Evolutionary conservation across 140 eudicot species (phyloP).

Genomic region (Oenanthe javanica): DNA sequence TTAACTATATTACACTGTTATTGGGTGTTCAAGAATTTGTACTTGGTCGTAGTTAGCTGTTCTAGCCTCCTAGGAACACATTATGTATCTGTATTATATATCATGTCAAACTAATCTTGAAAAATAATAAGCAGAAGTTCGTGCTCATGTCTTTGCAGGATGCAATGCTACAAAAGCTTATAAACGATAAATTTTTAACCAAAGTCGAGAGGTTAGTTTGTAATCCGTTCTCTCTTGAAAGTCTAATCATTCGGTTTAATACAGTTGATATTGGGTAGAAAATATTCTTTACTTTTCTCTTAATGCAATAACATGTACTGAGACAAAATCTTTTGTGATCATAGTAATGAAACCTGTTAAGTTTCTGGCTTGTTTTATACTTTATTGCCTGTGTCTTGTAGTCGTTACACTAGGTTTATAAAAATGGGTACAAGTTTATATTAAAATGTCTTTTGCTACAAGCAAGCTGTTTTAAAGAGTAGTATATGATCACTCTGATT

Average conservation of each 20-base stretch:
- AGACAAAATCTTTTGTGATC: neutral
- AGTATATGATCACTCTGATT: neutral
- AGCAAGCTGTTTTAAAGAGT: neutral
- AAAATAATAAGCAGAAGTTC: neutral
- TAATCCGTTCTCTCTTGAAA: conserved; percentile 1
- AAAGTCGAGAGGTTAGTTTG: conserved; percentile 69
- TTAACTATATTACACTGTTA: neutral
- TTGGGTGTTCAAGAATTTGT: neutral
- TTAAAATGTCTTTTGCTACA: neutral
- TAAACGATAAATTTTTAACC: conserved; percentile 51
- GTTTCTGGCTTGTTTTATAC: neutral
- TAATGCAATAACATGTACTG: neutral
- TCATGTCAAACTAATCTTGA: neutral
- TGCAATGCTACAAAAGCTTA: conserved; percentile 78
- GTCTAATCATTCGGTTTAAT: neutral
- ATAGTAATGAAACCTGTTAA: neutral
- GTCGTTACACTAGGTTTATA: neutral
- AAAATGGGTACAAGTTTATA: neutral
- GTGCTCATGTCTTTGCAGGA: conserved; percentile 51
- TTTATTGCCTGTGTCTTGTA: neutral
- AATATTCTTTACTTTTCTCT: neutral
- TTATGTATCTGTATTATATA: neutral
- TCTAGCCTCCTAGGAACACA: neutral
- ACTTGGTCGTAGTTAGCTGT: neutral
- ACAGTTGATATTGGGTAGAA: neutral